A percentile compares a stretch with the other conserved stretches of the same genome.
Evolutionary conservation across 306 rosid species (phyloP).

Genomic region (Corylus avellana): DNA sequence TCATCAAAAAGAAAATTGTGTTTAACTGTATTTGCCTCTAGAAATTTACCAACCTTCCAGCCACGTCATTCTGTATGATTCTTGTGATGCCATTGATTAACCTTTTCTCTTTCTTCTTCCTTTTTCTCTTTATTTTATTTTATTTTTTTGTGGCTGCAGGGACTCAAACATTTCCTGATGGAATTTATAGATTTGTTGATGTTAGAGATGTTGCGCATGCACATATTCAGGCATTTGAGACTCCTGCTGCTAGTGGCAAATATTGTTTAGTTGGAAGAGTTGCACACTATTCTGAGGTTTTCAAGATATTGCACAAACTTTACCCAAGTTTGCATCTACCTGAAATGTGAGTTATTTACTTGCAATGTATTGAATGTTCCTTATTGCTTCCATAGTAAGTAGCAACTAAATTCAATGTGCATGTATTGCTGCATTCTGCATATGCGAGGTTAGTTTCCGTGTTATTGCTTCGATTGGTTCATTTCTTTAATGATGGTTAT

Average conservation of each 20-base stretch:
- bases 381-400: neutral
- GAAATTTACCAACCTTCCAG: neutral
- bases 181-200: constrained; percentile 50
- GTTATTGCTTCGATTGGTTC: neutral
- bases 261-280: constrained; percentile 60
- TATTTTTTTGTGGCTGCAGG: constrained; percentile 40
- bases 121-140: neutral
- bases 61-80: neutral
- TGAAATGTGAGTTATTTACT: constrained; percentile 45
- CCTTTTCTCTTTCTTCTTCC: neutral
- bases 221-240: constrained; percentile 78
- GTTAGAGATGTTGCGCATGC: constrained; percentile 85
- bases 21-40: neutral
- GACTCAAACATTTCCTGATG: constrained; percentile 47
- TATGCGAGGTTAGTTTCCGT: neutral
- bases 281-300: constrained; percentile 50
- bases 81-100: neutral
- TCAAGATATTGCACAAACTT: constrained; percentile 42
- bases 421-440: neutral
- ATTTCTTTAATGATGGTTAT: neutral
- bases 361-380: neutral
- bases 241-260: constrained; percentile 74
- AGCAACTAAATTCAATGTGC: neutral
- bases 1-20: neutral
- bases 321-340: constrained; percentile 65